phyloP scores from a whole-genome alignment of 2,329 filamentous ascomycete genomes.

The Rhynchosporium secalis region DNA sequence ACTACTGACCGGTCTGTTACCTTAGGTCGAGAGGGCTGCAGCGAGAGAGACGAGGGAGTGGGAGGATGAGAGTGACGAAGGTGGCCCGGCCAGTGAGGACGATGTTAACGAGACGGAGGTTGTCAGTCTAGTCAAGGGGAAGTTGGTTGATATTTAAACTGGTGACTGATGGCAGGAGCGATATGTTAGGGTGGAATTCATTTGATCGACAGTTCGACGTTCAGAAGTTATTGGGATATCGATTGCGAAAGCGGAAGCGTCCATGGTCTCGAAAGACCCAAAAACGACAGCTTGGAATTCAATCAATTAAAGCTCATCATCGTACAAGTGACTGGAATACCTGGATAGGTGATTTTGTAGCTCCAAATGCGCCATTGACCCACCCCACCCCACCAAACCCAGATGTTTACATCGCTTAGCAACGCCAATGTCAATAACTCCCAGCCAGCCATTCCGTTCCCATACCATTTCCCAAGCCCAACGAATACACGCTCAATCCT shows the following conservation, averaged over 20 bases:
- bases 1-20: too few species aligned
- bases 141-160: constrained; percentile 34
- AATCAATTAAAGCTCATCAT: background rate
- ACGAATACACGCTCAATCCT: constrained; percentile 20
- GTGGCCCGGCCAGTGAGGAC: constrained; percentile 12
- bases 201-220: background rate
- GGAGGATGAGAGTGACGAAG: constrained; percentile 33
- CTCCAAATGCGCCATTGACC: constrained; percentile 2
- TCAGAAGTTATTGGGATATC: background rate
- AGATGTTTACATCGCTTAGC: constrained; percentile 9
- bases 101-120: constrained; percentile 13
- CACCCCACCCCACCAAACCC: background rate
- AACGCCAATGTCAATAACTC: constrained; percentile 8
- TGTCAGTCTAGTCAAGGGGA: constrained; percentile 19
- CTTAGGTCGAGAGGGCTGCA: constrained; percentile 25
- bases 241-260: too few species aligned
- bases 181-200: background rate
- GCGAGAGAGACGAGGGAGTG: constrained; percentile 29
- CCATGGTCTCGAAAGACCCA: background rate
- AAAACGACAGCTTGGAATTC: background rate
- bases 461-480: background rate
- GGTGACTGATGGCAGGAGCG: background rate
- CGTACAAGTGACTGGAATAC: background rate
- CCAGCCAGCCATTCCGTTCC: background rate
- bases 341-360: background rate